Conservation (phyloP, 176 grass and related monocot species). For the Aegilops speltoides region DNA sequence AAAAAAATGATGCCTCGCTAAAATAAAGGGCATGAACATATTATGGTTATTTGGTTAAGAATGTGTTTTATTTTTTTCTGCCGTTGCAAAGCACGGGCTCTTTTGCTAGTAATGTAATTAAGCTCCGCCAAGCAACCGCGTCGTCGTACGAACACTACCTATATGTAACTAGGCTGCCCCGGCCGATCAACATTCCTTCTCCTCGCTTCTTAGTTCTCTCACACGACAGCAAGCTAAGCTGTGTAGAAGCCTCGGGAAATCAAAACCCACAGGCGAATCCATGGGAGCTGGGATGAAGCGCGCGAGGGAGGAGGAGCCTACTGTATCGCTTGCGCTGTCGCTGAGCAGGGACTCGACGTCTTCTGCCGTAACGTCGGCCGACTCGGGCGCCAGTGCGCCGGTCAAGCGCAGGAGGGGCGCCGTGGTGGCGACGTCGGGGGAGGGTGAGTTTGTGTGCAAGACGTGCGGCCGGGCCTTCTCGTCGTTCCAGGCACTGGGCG, state of each 20-base stretch:
- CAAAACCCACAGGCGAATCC: no score
- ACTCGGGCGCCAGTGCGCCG: not conserved
- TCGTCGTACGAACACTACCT: not conserved
- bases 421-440: not conserved
- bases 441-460: constrained; percentile 53
- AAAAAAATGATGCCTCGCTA: no score
- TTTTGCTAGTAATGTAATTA: no score
- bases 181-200: not conserved
- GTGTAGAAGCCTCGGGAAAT: no score
- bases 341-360: not conserved
- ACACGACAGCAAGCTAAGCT: not conserved
- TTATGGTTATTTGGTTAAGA: no score
- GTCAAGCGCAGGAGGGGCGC: not conserved
- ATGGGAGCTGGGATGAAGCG: not conserved
- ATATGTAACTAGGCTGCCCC: not conserved
- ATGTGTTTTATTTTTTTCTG: no score
- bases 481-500: constrained; percentile 61
- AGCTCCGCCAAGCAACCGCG: not conserved
- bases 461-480: constrained; percentile 45
- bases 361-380: not conserved
- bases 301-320: not conserved
- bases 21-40: no score
- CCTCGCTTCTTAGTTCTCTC: not conserved
- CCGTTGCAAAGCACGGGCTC: no score
- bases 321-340: not conserved